phyloP scores from a whole-genome alignment of 1,139 yeast species.

The Lodderomyces elongisporus region DNA sequence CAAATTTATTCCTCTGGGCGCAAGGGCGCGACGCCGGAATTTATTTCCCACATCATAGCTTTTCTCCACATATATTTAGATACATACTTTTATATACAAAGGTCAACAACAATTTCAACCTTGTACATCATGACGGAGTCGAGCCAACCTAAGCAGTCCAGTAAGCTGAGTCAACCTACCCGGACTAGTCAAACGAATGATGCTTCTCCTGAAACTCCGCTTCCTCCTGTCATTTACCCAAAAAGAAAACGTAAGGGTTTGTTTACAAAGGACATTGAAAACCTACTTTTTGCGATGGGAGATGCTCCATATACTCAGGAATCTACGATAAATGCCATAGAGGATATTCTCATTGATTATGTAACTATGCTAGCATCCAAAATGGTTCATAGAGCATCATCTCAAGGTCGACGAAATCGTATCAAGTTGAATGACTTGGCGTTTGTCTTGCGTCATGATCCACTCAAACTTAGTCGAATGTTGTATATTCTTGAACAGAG shows the following conservation, averaged over 20 bases:
- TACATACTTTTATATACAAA: too few relatives aligned
- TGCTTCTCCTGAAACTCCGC: slow-evolving; percentile 1
- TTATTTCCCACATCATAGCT: too few relatives aligned
- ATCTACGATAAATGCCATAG: slow-evolving; percentile 73
- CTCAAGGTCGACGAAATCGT: slow-evolving; percentile 60
- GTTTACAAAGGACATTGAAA: slow-evolving; percentile 64
- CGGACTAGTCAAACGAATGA: too few relatives aligned
- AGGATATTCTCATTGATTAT: slow-evolving; percentile 78
- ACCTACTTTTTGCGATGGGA: slow-evolving; percentile 79
- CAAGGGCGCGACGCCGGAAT: too few relatives aligned
- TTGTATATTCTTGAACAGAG: slow-evolving; percentile 74
- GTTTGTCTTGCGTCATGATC: slow-evolving; percentile 78
- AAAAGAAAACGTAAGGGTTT: slow-evolving; percentile 29
- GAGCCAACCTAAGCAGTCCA: too few relatives aligned
- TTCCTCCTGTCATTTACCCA: slow-evolving; percentile 12
- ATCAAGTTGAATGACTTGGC: slow-evolving; percentile 85
- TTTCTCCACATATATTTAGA: too few relatives aligned
- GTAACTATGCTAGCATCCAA: slow-evolving; percentile 51
- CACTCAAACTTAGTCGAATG: slow-evolving; percentile 77
- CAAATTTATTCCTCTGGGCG: too few relatives aligned
- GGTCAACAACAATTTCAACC: too few relatives aligned
- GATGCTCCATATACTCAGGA: slow-evolving; percentile 76
- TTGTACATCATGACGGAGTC: too few relatives aligned
- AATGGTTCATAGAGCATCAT: slow-evolving; percentile 20
- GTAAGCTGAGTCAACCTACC: too few relatives aligned